Evolutionary conservation across 2,329 filamentous ascomycete species (phyloP), one percentile per base, ranked within the genome.

Genomic region (Didymosphaeria variabile): DNA sequence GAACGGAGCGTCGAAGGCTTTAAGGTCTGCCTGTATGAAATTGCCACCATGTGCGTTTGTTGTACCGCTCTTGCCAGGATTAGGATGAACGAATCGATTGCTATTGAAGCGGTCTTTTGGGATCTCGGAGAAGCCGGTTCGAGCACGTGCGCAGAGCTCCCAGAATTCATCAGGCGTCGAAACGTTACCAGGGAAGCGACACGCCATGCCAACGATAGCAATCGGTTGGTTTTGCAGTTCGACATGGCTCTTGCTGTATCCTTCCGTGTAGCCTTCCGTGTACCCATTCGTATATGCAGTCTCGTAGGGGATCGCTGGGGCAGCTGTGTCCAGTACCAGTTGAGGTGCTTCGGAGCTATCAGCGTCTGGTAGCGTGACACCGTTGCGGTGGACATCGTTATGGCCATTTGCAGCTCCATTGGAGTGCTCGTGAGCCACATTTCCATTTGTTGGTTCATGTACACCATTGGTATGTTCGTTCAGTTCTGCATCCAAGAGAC

Each of bases 201-300:
- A 72, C 21, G 72, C 68, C 61, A 79, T 78, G 46, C 79, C 79
- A 59, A 81, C 71, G 17, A 82, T 74, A 34, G 77, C 79, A 44
- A 71, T 71, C 7, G 66, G 65, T 55, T 66, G 64, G 46, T 69
- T 59, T 44, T 66, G 64, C 4, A 66, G 53, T 55, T 68, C 59
- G n/a, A 66, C 55, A 21, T 66, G 61, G 5, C 64, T 62, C 13
- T 58, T 60, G 1, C 53, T 61, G 32, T 64, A 61, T 38, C 59
- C 59, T 29, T 70, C 66, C 42, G 62, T 67, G 40, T 70, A 70
- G 15, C 67, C 67, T 26, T 67, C 46, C 3, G 57, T 64, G 47
- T 67, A 70, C 7, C 63, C 67, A 49, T 57, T 55, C 31, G 64
- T 61, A 34, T 68, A 66, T 3, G 61, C 50, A 3, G 55, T 50